A percentile compares a stretch with the other conserved stretches of the same genome.
These are phyloP conservation scores for Penicillium brevicompactum DNA, from an alignment of 2,329 filamentous ascomycete genomes.

Conservation along the genomic window DNA sequence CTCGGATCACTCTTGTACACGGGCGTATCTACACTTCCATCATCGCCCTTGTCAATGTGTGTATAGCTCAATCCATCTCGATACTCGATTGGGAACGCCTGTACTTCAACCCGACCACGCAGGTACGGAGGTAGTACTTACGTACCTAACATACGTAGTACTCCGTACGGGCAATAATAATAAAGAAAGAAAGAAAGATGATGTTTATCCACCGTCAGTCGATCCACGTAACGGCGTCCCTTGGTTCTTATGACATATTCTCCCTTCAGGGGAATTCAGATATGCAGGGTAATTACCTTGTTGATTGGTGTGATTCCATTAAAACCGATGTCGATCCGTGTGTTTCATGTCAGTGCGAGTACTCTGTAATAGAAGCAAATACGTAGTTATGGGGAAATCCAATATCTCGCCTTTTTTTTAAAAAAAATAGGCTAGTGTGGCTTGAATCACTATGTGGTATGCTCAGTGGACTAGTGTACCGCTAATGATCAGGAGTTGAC, in stretches of 20 bases:
- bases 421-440: constrained; percentile 3
- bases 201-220: constrained; percentile 10
- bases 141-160: not conserved
- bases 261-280: constrained; percentile 9
- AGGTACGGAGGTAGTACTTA: not conserved
- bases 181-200: not conserved
- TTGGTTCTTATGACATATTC: constrained; percentile 10
- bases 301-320: not conserved
- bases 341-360: not conserved
- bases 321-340: not conserved
- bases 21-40: not conserved
- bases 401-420: not conserved
- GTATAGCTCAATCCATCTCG: too few species aligned
- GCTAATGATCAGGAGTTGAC: constrained; percentile 8
- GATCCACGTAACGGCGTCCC: constrained; percentile 5
- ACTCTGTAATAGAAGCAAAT: too few species aligned
- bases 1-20: constrained; percentile 23
- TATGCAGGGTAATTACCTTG: not conserved
- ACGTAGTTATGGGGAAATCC: not conserved
- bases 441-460: constrained; percentile 4
- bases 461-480: constrained; percentile 12
- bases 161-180: too few species aligned
- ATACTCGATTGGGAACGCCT: not conserved
- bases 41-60: too few species aligned
- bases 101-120: not conserved